These are phyloP conservation scores for Arthrinium puccinioides DNA, from an alignment of 2,329 filamentous ascomycete genomes.

Conservation along the genomic window DNA sequence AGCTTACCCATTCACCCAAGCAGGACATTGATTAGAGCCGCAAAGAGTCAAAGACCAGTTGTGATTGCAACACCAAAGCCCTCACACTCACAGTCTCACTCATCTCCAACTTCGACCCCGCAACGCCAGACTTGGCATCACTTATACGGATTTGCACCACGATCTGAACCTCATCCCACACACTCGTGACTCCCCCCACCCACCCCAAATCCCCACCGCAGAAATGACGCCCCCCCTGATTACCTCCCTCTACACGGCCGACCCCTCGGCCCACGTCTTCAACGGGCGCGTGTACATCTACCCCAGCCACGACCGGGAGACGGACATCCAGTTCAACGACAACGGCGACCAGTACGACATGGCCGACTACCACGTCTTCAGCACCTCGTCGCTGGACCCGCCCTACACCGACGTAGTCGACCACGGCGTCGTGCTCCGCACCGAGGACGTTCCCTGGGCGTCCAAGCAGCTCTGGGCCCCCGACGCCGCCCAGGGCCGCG, in stretches of 20 bases:
- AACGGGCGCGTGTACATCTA: slow-evolving; percentile 71
- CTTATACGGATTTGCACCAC: not conserved
- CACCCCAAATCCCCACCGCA: not conserved
- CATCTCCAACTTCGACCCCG: slow-evolving; percentile 16
- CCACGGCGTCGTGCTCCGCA: slow-evolving; percentile 62
- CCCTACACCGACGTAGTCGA: slow-evolving; percentile 54
- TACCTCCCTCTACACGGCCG: slow-evolving; percentile 70
- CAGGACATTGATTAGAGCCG: not conserved
- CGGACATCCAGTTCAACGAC: slow-evolving; percentile 69
- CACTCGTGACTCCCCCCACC: not conserved
- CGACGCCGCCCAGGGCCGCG: slow-evolving; percentile 56
- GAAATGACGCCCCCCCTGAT: slow-evolving; percentile 56
- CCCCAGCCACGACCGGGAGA: slow-evolving; percentile 73
- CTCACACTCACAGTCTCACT: slow-evolving; percentile 7
- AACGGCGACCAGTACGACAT: slow-evolving; percentile 84
- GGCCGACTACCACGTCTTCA: slow-evolving; percentile 77
- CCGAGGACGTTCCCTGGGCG: slow-evolving; percentile 66
- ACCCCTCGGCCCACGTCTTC: slow-evolving; percentile 76
- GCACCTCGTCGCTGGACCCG: slow-evolving; percentile 40
- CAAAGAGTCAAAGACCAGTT: not conserved
- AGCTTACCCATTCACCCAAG: not conserved
- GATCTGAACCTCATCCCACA: not conserved
- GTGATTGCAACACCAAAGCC: not conserved
- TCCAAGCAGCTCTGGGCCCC: slow-evolving; percentile 77
- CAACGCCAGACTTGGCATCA: slow-evolving; percentile 12